Evolutionary conservation across 805 yeast genomes (phyloP), one percentile per base, ranked within the genome.

Genomic region (Saccharomycopsis sp.): DNA sequence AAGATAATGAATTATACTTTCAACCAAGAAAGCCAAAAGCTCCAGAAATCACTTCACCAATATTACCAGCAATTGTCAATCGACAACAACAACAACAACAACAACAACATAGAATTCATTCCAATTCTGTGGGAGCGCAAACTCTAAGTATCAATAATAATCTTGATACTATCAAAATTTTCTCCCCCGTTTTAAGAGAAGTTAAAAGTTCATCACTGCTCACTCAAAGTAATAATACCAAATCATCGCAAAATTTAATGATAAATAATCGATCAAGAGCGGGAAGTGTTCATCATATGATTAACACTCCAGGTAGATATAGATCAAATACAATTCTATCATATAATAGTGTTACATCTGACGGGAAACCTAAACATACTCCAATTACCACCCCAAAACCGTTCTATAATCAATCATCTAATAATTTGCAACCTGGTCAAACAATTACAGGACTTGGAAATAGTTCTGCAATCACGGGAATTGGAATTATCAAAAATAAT

Each of bases 291-390:
- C 48, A 44, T 5, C 40, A 42, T 17, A 45, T 39, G 43, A 45
- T 45, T 20, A 45, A 45, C 19, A 44, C 45, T 15, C 43, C 45
- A 4, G 49, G 44, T 17, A 35, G 44, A 20, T 39, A 36, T 26
- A 13, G 49, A 15, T 40, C 44, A 2, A 45, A 45, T 21, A 45
- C 48, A 5, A 37, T 40, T 6, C 18, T 45, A 21, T 45, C 47
- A 10, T 42, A 34, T 25, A 28, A 33, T 23, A 39, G 47, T 21
- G 30, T 13, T 18, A n/a, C 30, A 13, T 31, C 41, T 17, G 47
- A 21, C 12, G n/a, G 27, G 2, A 17, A 28, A 17, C 26, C 40
- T 14, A 28, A 29, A 28, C 36, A 26, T 3, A 41, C 26, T 20
- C n/a, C 27, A 13, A 27, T 17, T 28, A 37, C 36, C 14, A 31